Evolutionary conservation across 768 basidiomycete genomes (phyloP), one percentile per base, ranked within the genome.

Genomic region (Harrya chromipes): DNA sequence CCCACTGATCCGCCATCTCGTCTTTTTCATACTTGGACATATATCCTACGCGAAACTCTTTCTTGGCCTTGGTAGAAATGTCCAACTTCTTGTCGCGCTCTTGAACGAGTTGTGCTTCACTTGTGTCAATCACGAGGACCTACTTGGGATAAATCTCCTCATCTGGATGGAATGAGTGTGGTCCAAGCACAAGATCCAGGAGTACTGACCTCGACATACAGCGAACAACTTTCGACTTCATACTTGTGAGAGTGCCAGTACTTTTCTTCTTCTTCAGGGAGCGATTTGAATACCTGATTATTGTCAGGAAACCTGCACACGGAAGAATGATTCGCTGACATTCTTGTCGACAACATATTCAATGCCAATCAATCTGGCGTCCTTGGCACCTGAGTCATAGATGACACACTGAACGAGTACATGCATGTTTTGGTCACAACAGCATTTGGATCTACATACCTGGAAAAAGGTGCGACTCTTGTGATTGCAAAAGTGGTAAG

Each of bases 181-280:
- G 44, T 43, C n/a, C 33, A 31, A 10, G 4, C 11, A 45, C 8
- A 5, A 34, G 14, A 33, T 33, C 1, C 20, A 39, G 27, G 7
- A 11, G 19, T 20, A 49, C 59, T 7, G 23, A 68, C 63, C 33
- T 65, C 57, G 4, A 74, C 51, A 47, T 69, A 67, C 26, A 73
- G 56, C 5, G 65, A 34, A 10, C 70, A 66, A 46, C 64, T 70
- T 50, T 70, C 71, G 23, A 70, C 74, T 58, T 76, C 75, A 46
- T 73, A 75, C 53, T 77, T 73, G 54, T 80, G 79, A 13, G 74
- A 76, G 57, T 81, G 80, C 79, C 79, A 80, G 47, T 72, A 77
- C 56, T 64, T 72, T 57, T 75, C 73, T 65, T 79, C 77, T 21
- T 76, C 74, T 24, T 65, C 57, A 4, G 73, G 68, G 1, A 82